Evolutionary conservation across 441 rosid genomes (phyloP), one percentile per base, ranked within the genome.

Genomic region (Biscutella auriculata): DNA sequence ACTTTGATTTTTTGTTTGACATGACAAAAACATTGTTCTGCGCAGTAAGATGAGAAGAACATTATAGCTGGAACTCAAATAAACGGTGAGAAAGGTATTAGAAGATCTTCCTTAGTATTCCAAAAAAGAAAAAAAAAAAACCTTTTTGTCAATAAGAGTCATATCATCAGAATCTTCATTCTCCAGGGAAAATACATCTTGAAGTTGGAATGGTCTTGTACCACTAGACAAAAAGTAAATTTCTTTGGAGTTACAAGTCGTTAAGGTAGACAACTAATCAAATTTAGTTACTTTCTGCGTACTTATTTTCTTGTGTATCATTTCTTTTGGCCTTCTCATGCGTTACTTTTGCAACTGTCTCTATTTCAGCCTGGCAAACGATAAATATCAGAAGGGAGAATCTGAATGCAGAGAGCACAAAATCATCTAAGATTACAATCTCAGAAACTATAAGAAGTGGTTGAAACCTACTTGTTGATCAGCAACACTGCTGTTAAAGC

Each of bases 1-100:
- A 93, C 81, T 93, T 93, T 48, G 99, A 93, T 73, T 93, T 93
- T 75, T 84, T 89, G 79, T 93, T 93, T 30, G 97, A 93, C 96
- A 93, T 89, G 66, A 93, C 97, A 59, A 89, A 93, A 39, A 82
- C 89, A 54, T 89, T 93, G 55, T 93, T 93, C 98, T 92, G 73
- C 35, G 66, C 27, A 56, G 12, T 28, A 49, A 29, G 28, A 74
- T 16, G 57, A 75, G 14, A 57, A 45, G 15, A 25, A 55, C 19
- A 44, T 79, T 27, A 80, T 19, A 19, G 62, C 51, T 43, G 25
- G 3, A 23, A 61, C 8, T 3, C 3, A 21, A 44, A 49, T 3
- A 27, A 50, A 40, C 13, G 45, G 67, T 68, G 39, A 56, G 13
- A 46, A 19, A 57, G 32, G 46, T 8, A 41, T 6, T 19, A 6